Conservation (phyloP, 352 stramenopile species). For the Blastocystis hominis region DNA sequence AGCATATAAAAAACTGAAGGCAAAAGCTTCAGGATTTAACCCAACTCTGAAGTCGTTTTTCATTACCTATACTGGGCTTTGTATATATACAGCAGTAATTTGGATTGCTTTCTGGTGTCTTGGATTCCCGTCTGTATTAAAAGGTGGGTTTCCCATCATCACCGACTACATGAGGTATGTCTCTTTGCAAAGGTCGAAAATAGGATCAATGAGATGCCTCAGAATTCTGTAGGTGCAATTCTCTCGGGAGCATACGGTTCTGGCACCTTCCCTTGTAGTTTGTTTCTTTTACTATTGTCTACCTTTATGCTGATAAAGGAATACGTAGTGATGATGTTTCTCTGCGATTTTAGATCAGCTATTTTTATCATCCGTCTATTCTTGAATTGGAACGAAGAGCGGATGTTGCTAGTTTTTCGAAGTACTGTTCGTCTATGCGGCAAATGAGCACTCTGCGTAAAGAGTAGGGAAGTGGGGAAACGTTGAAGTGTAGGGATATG, state of each 20-base stretch:
- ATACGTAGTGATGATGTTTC: not conserved
- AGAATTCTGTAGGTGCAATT: not conserved
- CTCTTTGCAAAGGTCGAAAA: not conserved
- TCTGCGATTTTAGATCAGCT: not conserved
- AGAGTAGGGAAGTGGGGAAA: not conserved
- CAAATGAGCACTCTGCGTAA: constrained; percentile 20
- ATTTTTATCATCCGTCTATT: constrained; percentile 10
- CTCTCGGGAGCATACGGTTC: constrained; percentile 20
- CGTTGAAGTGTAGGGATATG: constrained; percentile 13
- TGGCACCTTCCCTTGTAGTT: not conserved
- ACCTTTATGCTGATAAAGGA: not conserved
- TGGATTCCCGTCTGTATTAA: not conserved
- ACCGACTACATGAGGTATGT: not conserved
- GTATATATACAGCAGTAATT: not conserved
- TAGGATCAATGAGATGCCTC: constrained; percentile 13
- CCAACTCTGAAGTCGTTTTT: constrained; percentile 6
- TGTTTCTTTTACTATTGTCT: constrained; percentile 2
- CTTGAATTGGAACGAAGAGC: not conserved
- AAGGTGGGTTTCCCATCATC: not conserved
- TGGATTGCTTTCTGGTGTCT: constrained; percentile 5
- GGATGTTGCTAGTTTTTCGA: not conserved
- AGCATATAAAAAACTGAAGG: not conserved
- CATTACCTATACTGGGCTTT: not conserved
- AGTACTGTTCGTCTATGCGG: not conserved
- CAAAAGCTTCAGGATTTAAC: not conserved